These are phyloP conservation scores for Aspergillus ibericus DNA, from an alignment of 2,329 filamentous ascomycete species.

Conservation along the genomic window DNA sequence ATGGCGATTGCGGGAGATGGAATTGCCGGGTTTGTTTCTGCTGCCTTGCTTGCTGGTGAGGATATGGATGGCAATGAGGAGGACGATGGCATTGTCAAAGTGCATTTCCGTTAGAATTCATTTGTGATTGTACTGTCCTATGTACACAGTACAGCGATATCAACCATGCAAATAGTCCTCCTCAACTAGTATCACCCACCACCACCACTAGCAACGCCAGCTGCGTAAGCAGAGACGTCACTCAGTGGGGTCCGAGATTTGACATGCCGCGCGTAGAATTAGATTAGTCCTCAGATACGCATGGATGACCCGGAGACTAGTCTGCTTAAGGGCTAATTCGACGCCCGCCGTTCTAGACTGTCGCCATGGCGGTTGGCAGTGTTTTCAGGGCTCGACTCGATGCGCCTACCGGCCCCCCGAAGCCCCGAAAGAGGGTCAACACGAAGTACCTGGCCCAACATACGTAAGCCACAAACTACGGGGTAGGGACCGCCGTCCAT, in stretches of 20 bases:
- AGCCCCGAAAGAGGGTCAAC: neutral
- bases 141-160: neutral
- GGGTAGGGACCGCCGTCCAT: neutral
- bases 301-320: neutral
- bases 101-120: no score
- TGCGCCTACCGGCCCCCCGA: neutral
- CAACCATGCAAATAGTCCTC: neutral
- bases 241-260: constrained; percentile 18
- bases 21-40: no score
- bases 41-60: no score
- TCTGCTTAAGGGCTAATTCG: neutral
- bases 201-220: neutral
- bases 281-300: neutral
- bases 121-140: no score
- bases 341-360: neutral
- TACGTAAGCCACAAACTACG: constrained; percentile 3
- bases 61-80: no score
- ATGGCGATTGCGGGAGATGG: no score
- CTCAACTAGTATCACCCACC: neutral
- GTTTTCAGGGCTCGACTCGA: neutral
- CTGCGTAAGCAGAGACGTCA: constrained; percentile 26
- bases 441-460: neutral
- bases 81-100: no score
- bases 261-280: constrained; percentile 9
- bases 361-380: neutral